phyloP scores from a whole-genome alignment of 257 asterid species.

The Echites panduratus region DNA sequence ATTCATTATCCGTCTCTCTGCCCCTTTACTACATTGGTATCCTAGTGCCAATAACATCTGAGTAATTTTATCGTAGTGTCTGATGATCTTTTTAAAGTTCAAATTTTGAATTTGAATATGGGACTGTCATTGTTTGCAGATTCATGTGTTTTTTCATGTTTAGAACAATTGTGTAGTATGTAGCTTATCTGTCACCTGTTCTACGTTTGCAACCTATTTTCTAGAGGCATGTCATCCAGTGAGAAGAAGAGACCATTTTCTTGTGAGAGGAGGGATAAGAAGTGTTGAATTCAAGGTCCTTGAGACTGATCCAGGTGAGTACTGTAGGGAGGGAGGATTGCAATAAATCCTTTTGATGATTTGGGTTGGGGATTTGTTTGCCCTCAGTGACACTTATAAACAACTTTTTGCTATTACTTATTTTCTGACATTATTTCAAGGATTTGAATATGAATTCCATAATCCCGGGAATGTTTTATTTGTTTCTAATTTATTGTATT shows the following conservation, averaged over 20 bases:
- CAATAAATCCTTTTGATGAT: no score
- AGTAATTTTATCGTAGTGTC: not conserved
- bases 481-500: no score
- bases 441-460: no score
- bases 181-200: not conserved
- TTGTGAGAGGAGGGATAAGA: constrained; percentile 69
- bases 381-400: no score
- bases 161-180: not conserved
- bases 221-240: constrained; percentile 61
- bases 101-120: not conserved
- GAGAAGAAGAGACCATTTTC: constrained; percentile 57
- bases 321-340: constrained; percentile 53
- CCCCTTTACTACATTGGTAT: not conserved
- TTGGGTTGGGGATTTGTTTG: no score
- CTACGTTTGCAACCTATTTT: constrained; percentile 44
- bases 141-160: not conserved
- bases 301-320: constrained; percentile 65
- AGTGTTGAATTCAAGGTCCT: constrained; percentile 59
- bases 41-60: not conserved
- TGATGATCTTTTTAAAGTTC: not conserved
- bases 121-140: not conserved
- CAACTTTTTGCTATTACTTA: no score
- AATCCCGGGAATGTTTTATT: no score
- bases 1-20: not conserved
- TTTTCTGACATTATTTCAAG: no score